phyloP scores from a whole-genome alignment of 768 basidiomycete genomes.

The Candolleomyces eurysporus region DNA sequence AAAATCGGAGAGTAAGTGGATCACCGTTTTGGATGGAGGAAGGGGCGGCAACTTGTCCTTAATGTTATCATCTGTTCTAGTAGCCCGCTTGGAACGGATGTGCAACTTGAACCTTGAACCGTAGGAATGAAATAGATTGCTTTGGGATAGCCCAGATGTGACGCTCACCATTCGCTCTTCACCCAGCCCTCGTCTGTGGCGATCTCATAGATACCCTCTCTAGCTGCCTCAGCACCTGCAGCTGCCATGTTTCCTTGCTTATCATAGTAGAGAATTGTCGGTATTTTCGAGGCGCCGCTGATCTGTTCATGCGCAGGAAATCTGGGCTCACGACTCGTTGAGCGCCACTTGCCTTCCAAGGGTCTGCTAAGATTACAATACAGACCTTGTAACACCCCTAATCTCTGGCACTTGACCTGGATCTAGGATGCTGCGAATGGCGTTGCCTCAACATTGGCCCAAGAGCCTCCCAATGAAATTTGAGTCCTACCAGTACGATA shows the following conservation, averaged over 20 bases:
- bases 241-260: slow-evolving; percentile 31
- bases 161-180: slow-evolving; percentile 43
- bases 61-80: not conserved
- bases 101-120: slow-evolving; percentile 14
- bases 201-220: slow-evolving; percentile 31
- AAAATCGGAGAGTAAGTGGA: slow-evolving; percentile 9
- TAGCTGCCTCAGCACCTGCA: slow-evolving; percentile 40
- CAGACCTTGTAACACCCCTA: slow-evolving; percentile 19
- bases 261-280: slow-evolving; percentile 46
- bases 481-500: not conserved
- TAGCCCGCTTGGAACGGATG: slow-evolving; percentile 6
- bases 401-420: slow-evolving; percentile 26
- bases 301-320: slow-evolving; percentile 41
- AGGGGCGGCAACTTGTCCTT: slow-evolving; percentile 2
- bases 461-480: not conserved
- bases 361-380: no score
- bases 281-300: slow-evolving; percentile 46
- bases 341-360: not conserved
- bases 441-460: not conserved
- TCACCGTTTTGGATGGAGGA: not conserved
- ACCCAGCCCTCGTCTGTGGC: slow-evolving; percentile 44
- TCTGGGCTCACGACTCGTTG: slow-evolving; percentile 18
- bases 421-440: slow-evolving; percentile 33
- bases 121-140: not conserved
- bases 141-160: slow-evolving; percentile 14